phyloP scores from a whole-genome alignment of 1,284 basidiomycete species.

The Rhizoctonia solani region DNA sequence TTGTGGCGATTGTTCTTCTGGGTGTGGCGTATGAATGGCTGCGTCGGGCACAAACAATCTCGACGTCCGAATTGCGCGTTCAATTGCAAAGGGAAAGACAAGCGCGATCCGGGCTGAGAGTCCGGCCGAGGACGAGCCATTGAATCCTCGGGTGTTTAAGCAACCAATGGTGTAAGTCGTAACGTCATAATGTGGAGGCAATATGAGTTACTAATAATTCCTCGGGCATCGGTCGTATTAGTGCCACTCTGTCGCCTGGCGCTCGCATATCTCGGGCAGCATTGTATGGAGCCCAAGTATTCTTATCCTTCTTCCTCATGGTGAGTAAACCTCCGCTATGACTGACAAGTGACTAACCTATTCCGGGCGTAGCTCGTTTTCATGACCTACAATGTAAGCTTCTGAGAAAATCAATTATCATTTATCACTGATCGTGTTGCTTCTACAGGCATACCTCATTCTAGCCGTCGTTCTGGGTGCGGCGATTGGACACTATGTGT shows the following conservation, averaged over 20 bases:
- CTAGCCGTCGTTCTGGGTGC: constrained; percentile 72
- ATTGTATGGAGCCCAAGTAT: constrained; percentile 67
- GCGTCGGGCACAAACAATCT: constrained; percentile 61
- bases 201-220: not conserved
- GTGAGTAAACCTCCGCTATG: not conserved
- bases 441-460: constrained; percentile 72
- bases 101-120: constrained; percentile 36
- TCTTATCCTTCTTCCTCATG: constrained; percentile 85
- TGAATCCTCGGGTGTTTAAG: constrained; percentile 45
- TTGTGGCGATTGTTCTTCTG: constrained; percentile 61
- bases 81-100: constrained; percentile 52
- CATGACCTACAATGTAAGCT: constrained; percentile 81
- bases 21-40: constrained; percentile 77
- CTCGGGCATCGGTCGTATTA: constrained; percentile 1
- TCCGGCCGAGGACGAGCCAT: constrained; percentile 16
- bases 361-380: constrained; percentile 57
- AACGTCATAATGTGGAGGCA: constrained; percentile 9
- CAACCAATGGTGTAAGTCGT: constrained; percentile 50
- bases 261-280: constrained; percentile 59
- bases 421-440: not conserved
- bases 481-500: constrained; percentile 71
- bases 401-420: not conserved
- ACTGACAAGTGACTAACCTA: not conserved
- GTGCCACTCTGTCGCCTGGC: constrained; percentile 39
- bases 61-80: constrained; percentile 60